Evolutionary conservation across 805 yeast genomes (phyloP).

Genomic region (Candida quercuum): DNA sequence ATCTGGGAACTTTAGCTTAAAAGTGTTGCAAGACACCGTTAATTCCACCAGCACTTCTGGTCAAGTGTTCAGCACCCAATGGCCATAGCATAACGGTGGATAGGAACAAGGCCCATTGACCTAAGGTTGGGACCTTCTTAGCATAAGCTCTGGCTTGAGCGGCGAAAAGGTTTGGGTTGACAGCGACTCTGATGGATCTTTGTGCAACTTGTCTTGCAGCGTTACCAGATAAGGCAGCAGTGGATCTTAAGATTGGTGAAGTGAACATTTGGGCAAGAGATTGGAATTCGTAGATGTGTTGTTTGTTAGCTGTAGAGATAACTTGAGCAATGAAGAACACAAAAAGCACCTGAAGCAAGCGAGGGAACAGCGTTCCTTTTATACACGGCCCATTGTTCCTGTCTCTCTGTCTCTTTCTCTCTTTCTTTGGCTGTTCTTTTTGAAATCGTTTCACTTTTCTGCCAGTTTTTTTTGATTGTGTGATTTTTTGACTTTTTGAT

Average conservation of each 20-base stretch:
- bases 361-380: too few species aligned
- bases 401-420: too few species aligned
- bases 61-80: slow-evolving; percentile 9
- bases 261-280: too few species aligned
- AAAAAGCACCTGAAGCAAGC: too few species aligned
- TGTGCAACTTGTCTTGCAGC: neutral
- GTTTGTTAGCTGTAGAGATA: too few species aligned
- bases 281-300: too few species aligned
- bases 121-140: slow-evolving; percentile 15
- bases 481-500: too few species aligned
- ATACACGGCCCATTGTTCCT: too few species aligned
- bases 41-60: slow-evolving; percentile 7
- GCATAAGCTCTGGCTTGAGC: slow-evolving; percentile 10
- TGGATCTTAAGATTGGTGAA: neutral
- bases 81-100: slow-evolving; percentile 20
- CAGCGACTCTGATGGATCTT: slow-evolving; percentile 10
- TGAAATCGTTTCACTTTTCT: too few species aligned
- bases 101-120: slow-evolving; percentile 20
- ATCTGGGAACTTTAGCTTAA: neutral
- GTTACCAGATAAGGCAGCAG: neutral
- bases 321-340: too few species aligned
- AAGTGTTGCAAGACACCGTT: neutral
- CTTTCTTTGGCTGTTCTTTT: too few species aligned
- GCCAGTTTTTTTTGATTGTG: too few species aligned
- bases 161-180: slow-evolving; percentile 12